Percentiles rank a stretch among this genome's conserved stretches.
Conservation (phyloP, 345 rosid genomes). For the Boechera retrofracta region DNA sequence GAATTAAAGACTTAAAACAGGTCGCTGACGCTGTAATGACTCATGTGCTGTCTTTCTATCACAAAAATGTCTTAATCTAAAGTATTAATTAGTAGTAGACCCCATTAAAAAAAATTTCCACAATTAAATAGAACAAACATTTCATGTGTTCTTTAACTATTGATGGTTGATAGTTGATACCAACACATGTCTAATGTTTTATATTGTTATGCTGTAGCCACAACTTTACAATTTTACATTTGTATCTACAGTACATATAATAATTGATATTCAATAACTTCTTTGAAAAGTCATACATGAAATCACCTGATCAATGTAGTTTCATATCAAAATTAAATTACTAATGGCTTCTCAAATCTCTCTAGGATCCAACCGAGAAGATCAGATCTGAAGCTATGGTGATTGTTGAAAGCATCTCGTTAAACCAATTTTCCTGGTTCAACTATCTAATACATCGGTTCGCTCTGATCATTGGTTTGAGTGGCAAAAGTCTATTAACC, state of each 20-base stretch:
- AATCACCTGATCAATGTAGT: background rate
- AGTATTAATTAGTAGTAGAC: slow-evolving; percentile 17
- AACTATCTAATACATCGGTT: slow-evolving; percentile 1
- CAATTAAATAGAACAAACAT: slow-evolving; percentile 16
- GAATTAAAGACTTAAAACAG: slow-evolving; percentile 13
- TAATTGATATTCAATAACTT: background rate
- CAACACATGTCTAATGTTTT: slow-evolving; percentile 17
- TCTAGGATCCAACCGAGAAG: slow-evolving; percentile 7
- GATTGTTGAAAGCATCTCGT: background rate
- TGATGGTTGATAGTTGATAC: slow-evolving; percentile 11
- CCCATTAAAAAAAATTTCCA: background rate
- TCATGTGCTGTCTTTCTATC: slow-evolving; percentile 9
- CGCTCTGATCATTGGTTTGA: background rate
- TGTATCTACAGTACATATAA: background rate
- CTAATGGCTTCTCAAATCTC: background rate
- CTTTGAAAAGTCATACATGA: background rate
- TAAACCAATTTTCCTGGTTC: slow-evolving; percentile 20
- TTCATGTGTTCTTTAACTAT: slow-evolving; percentile 11
- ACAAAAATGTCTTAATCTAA: background rate
- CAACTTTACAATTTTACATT: background rate
- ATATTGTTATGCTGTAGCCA: background rate
- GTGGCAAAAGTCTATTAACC: background rate
- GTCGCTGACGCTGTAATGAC: slow-evolving; percentile 20
- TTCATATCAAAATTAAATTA: background rate
- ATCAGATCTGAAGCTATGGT: background rate